These are phyloP conservation scores for Cryptococcus sp. DNA, from an alignment of 1,284 basidiomycete genomes.

Conservation along the genomic window DNA sequence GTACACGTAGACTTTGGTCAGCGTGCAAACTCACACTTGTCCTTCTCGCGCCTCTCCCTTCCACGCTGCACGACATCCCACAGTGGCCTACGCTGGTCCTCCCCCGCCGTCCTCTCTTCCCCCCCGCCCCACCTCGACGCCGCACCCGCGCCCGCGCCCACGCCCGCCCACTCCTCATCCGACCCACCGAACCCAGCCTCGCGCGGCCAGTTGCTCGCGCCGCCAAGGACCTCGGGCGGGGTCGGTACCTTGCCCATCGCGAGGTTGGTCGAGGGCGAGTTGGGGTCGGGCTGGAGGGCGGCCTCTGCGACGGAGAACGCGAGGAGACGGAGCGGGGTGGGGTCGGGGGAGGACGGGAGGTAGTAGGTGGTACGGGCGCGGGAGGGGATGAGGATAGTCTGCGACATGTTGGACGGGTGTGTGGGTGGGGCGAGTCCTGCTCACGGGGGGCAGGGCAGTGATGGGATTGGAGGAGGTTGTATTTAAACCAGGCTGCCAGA, in stretches of 20 bases:
- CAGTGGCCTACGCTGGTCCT: conserved; percentile 20
- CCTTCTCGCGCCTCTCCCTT: conserved; percentile 30
- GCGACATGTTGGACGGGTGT: conserved; percentile 16
- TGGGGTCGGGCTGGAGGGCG: conserved; percentile 40
- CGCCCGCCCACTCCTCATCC: neutral
- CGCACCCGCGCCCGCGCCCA: conserved; percentile 3
- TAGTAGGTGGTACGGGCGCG: conserved; percentile 9
- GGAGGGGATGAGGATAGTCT: conserved; percentile 22
- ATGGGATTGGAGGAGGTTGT: neutral
- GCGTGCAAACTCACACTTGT: conserved; percentile 20
- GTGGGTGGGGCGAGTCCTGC: conserved; percentile 14
- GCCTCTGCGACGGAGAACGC: conserved; percentile 46
- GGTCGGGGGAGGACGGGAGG: conserved; percentile 29
- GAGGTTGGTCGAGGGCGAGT: conserved; percentile 35
- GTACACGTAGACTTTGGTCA: too few species aligned
- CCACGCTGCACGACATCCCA: conserved; percentile 43
- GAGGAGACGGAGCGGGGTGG: conserved; percentile 36
- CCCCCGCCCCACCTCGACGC: neutral
- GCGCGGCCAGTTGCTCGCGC: neutral
- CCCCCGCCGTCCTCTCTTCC: neutral
- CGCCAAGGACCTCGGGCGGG: conserved; percentile 8
- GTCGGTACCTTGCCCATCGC: conserved; percentile 8
- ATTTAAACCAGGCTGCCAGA: conserved; percentile 3
- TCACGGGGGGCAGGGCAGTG: neutral
- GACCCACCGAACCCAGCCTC: conserved; percentile 1